Conservation (phyloP, 139 green algal species). For the Monoraphidium neglectum region DNA sequence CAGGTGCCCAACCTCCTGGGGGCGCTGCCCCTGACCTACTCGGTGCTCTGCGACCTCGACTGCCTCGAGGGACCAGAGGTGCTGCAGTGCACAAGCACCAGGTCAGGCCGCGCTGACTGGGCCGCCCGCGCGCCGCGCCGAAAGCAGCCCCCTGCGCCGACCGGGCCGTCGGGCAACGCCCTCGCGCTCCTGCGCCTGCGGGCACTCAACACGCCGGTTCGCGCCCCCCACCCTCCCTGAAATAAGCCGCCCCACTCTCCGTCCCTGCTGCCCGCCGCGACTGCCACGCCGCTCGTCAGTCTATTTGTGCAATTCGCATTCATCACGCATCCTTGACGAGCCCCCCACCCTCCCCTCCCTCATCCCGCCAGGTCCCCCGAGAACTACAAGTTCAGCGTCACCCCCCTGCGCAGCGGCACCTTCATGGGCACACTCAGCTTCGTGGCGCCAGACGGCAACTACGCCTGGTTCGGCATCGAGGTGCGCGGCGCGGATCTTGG, state of each 20-base stretch:
- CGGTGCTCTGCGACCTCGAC: conserved; percentile 60
- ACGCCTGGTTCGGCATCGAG: conserved; percentile 73
- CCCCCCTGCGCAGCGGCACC: conserved; percentile 40
- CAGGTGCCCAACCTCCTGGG: conserved; percentile 68
- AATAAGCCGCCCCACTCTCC: too few relatives aligned
- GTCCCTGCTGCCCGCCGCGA: too few relatives aligned
- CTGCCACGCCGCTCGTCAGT: background rate
- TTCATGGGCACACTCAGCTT: conserved; percentile 65
- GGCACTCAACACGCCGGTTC: too few relatives aligned
- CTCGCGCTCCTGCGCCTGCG: too few relatives aligned
- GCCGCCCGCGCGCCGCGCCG: background rate
- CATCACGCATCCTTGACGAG: background rate
- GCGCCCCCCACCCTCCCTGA: too few relatives aligned
- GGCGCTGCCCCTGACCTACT: conserved; percentile 30
- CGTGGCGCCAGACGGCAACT: conserved; percentile 54
- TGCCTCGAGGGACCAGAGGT: conserved; percentile 43
- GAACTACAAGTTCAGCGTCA: conserved; percentile 41
- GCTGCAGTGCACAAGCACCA: conserved; percentile 27
- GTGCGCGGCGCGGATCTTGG: conserved; percentile 35
- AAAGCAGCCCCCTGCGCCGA: too few relatives aligned
- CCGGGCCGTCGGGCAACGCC: too few relatives aligned
- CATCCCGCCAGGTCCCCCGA: background rate
- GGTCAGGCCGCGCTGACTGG: too few relatives aligned
- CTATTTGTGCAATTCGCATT: background rate
- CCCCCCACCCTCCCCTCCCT: background rate